Evolutionary conservation across 306 rosid species (phyloP).

Genomic region (Sophora flavescens): DNA sequence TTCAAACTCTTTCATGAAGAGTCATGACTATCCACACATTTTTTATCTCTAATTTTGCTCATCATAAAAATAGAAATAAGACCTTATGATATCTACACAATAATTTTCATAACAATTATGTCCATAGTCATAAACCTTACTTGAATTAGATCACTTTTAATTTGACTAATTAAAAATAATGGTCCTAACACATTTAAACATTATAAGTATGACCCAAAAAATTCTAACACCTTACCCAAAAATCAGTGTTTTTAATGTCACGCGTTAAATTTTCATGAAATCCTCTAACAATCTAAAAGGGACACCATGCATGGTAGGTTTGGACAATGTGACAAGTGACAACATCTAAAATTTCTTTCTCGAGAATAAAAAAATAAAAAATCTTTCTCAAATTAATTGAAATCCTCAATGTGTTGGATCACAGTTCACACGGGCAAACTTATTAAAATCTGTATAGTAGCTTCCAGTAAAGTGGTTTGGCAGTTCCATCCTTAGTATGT

Average conservation of each 20-base stretch:
- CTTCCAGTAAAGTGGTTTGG: conserved; percentile 28
- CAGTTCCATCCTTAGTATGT: conserved; percentile 33
- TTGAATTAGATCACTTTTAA: too few species aligned
- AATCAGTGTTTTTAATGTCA: conserved; percentile 36
- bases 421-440: conserved; percentile 43
- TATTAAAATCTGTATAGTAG: conserved; percentile 29
- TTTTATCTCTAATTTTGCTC: too few species aligned
- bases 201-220: too few species aligned
- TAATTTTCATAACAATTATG: too few species aligned
- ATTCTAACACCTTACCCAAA: conserved; percentile 36
- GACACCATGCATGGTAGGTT: conserved; percentile 36
- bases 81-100: too few species aligned
- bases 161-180: too few species aligned
- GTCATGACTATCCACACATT: too few species aligned
- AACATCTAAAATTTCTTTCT: conserved; percentile 42
- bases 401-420: conserved; percentile 36
- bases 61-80: too few species aligned
- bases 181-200: too few species aligned
- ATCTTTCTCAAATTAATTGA: conserved; percentile 39
- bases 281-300: conserved; percentile 41
- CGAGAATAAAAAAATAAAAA: background rate
- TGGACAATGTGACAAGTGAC: conserved; percentile 31
- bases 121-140: too few species aligned
- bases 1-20: too few species aligned
- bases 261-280: conserved; percentile 10